phyloP scores from a whole-genome alignment of 176 grass and related monocot species.

The Saccharum spontaneum region DNA sequence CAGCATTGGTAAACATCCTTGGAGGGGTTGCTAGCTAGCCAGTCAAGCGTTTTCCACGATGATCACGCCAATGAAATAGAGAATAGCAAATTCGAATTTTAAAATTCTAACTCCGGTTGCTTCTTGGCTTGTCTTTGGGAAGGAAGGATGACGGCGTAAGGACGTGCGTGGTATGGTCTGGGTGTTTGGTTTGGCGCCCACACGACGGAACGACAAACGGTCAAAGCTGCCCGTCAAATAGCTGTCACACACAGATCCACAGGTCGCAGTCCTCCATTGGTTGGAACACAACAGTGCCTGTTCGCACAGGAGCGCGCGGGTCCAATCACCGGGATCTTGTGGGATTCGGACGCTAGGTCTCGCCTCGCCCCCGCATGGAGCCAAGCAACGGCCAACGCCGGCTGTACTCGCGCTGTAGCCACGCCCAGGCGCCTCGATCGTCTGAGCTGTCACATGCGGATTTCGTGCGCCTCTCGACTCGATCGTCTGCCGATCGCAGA shows the following conservation, averaged over 20 bases:
- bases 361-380: neutral
- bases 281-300: too few species aligned
- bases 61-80: neutral
- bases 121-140: neutral
- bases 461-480: neutral
- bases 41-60: neutral
- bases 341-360: too few species aligned
- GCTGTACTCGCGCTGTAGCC: neutral
- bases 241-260: neutral
- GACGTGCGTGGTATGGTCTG: too few species aligned
- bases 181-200: neutral
- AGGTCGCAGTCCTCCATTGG: too few species aligned
- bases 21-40: too few species aligned
- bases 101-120: neutral
- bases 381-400: neutral
- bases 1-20: too few species aligned
- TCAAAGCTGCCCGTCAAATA: constrained; percentile 9
- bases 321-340: too few species aligned
- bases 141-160: neutral
- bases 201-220: neutral
- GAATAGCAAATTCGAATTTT: neutral
- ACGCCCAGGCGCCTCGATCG: neutral
- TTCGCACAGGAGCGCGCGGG: too few species aligned
- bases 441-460: constrained; percentile 22
- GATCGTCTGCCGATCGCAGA: too few species aligned